Conservation (phyloP, 441 rosid genomes). For the Erodium texanum region DNA sequence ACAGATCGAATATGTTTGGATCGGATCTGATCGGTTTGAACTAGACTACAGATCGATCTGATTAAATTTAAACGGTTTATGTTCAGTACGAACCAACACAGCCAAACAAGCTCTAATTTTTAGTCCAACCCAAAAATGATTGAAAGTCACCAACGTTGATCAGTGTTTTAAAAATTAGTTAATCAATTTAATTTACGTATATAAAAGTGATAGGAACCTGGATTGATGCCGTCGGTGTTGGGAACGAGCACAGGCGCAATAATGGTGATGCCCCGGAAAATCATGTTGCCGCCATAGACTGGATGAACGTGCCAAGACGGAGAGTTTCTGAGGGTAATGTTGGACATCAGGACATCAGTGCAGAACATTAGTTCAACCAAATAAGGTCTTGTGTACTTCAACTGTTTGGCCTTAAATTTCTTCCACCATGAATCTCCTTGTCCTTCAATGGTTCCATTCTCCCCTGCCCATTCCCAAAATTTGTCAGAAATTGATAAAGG, state of each 20-base stretch:
- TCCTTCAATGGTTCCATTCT: neutral
- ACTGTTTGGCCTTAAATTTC: neutral
- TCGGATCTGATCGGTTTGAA: no score
- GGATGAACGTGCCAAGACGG: neutral
- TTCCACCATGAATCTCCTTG: neutral
- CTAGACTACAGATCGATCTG: no score
- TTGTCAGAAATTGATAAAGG: no score
- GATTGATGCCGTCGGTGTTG: neutral
- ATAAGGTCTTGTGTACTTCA: neutral
- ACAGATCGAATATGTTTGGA: no score
- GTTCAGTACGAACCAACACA: no score
- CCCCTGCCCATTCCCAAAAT: neutral
- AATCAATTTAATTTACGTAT: no score
- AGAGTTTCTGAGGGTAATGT: neutral
- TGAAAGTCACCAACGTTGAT: no score
- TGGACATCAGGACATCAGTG: neutral
- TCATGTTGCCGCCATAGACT: neutral
- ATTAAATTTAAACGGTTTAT: no score
- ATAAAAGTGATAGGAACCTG: neutral
- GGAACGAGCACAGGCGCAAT: neutral
- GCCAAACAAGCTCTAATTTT: no score
- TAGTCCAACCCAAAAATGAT: no score
- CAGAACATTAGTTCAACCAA: constrained; percentile 1
- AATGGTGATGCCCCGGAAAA: neutral
- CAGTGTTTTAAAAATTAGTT: no score